Percentiles rank a stretch among this genome's conserved stretches.
Conservation (phyloP, 305 asterid species). For the Nicotiana rustica region DNA sequence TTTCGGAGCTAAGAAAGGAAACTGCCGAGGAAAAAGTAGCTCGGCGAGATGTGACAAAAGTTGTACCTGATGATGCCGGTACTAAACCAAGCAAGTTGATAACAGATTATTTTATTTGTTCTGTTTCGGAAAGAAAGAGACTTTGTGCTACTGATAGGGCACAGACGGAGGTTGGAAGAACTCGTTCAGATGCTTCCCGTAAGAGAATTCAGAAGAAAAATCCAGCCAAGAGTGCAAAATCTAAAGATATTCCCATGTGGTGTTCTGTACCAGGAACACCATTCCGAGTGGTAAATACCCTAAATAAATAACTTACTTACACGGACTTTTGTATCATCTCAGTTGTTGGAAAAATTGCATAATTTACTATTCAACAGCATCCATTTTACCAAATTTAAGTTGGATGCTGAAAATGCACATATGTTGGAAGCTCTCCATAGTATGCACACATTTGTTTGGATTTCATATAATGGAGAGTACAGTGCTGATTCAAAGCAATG, state of each 20-base stretch:
- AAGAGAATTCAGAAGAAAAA: slow-evolving; percentile 53
- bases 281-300: slow-evolving; percentile 75
- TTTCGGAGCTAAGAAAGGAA: slow-evolving; percentile 60
- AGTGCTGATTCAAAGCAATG: slow-evolving; percentile 24
- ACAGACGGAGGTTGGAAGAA: slow-evolving; percentile 46
- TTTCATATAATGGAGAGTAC: background rate
- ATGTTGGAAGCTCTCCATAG: background rate
- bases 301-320: slow-evolving; percentile 21
- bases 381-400: slow-evolving; percentile 6
- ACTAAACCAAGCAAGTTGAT: slow-evolving; percentile 69
- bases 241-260: slow-evolving; percentile 74
- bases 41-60: slow-evolving; percentile 48
- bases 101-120: slow-evolving; percentile 82
- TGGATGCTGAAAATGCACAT: background rate
- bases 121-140: slow-evolving; percentile 51
- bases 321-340: slow-evolving; percentile 9
- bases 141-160: slow-evolving; percentile 40
- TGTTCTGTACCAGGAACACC: slow-evolving; percentile 93
- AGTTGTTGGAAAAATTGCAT: background rate
- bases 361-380: background rate
- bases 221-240: slow-evolving; percentile 56
- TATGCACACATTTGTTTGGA: background rate
- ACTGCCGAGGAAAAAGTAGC: slow-evolving; percentile 48
- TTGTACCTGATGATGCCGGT: slow-evolving; percentile 47
- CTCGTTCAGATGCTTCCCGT: slow-evolving; percentile 43